Base-by-base conservation (phyloP, 345 rosid genomes). In the Brassica juncea region DNA sequence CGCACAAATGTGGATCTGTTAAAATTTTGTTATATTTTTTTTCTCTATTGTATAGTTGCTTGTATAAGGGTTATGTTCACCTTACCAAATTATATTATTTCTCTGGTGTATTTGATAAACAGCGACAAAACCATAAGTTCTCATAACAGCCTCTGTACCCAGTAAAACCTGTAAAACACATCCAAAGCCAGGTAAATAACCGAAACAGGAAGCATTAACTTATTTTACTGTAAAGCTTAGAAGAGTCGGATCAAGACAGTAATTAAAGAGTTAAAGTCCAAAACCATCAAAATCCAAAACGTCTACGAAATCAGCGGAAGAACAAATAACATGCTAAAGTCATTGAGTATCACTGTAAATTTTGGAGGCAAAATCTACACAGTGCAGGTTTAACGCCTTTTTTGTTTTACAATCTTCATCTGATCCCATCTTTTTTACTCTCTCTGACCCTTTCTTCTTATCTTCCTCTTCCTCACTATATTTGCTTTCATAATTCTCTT, bases 401-500 rank as follows among this genome's bases (percentile, higher is more conserved):
- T 64, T 62, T 55, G 6, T 39, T 5, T 70, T 63, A 89, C 84
- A 88, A 30, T 90, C 92, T 71, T 90, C 93, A 47, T 88, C 95
- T 39, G 97, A 60, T 71, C 70, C 92, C 72, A 71, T 83, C 78
- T 81, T 80, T 63, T 71, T 80, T 47, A 77, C 82, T 2, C 68
- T 84, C 82, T 90, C 91, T 34, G 86, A 88, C 2, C 78, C 80
- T 75, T 87, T 86, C 77, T 78, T 85, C 57, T 90, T 89, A 28
- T 87, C 95, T 60, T 85, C 94, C 78, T 94, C 99, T 0, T 91
- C 97, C 66, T 91, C 97, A 37, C 97, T 89, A 83, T 92, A 92
- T 77, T 91, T 95, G 10, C 97, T 91, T 84, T 91, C 98, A 3
- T 92, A 89, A 57, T 89, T 97, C 55, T 94, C 94, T 28, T 91